Base-by-base conservation (phyloP, 1,284 basidiomycete species). In the Meira nashicola region DNA sequence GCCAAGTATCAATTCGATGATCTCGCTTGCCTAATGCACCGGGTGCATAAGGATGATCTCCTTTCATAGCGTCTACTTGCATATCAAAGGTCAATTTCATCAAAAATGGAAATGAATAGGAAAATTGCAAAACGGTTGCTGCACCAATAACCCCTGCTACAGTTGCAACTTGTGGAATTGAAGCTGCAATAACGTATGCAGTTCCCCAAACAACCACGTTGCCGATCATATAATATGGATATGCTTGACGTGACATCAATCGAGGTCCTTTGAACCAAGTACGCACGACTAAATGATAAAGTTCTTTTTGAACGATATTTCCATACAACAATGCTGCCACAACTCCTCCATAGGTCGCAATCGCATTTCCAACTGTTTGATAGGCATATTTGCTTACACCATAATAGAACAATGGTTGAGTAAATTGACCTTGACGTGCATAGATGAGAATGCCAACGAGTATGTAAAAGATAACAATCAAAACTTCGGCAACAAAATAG, bases 41-140 rank as follows among this genome's bases (percentile, higher is more conserved):
- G 15, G 65, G 65, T 0, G 65, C 23, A 53, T 56, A 67, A 0
- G 61, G 19, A 0, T 25, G 19, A 39, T 70, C 67, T 19, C 62
- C 67, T 15, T 40, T 59, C 63, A 70, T 68, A 15, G 68, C 66
- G 23, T 66, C 64, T 25, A 47, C 28, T 58, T 68, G 68, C 52
- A 70, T 67, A 54, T 66, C 62, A 17, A 65, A 66, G 48, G 63
- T 63, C 1, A 65, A 55, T 14, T 63, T 65, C 10, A 68, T 61
- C 59, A 68, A 66, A 73, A 97, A 82, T 28, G 91, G 86, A 79
- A 96, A 96, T 52, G 86, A 87, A 82, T 97, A 95, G 67, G 90
- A 90, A 51, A 97, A 85, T 81, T 95, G 91, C 65, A 97, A 84
- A 44, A 86, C 85, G 12, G 91, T 91, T 79, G 94, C 89, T 38